Evolutionary conservation across 192 early-diverging fungal species (phyloP).

Genomic region (Entomortierella parvispora): DNA sequence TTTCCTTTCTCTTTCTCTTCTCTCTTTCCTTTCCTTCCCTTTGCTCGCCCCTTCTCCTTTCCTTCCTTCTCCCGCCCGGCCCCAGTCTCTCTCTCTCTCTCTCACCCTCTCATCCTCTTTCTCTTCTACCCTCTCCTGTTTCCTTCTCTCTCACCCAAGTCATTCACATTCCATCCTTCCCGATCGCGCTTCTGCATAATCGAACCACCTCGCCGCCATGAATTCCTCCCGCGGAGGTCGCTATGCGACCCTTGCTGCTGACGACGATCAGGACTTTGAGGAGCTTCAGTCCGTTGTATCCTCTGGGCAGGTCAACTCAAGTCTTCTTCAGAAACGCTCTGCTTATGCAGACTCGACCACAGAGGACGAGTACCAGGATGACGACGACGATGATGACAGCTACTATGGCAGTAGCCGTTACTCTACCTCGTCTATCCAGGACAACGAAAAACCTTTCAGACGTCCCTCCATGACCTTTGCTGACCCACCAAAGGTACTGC

Average conservation of each 20-base stretch:
- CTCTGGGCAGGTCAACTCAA: conserved; percentile 15
- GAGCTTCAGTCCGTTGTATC: conserved; percentile 37
- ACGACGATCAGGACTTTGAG: conserved; percentile 33
- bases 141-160: conserved; percentile 6
- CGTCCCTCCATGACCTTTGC: conserved; percentile 3
- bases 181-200: background rate
- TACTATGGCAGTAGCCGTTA: conserved; percentile 11
- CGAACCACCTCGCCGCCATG: conserved; percentile 1
- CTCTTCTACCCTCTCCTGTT: background rate
- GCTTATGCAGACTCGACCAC: background rate
- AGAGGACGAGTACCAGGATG: conserved; percentile 13
- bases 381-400: conserved; percentile 19
- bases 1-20: background rate
- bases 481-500: conserved; percentile 32
- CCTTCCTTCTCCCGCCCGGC: background rate
- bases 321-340: conserved; percentile 12
- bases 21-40: background rate
- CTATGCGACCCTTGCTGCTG: conserved; percentile 30
- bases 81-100: background rate
- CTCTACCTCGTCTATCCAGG: conserved; percentile 15
- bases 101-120: background rate
- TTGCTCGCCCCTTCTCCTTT: background rate
- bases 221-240: conserved; percentile 8
- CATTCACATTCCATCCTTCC: background rate
- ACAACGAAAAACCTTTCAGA: conserved; percentile 19